Conservation (phyloP, 441 rosid genomes). For the Breynia disticha region DNA sequence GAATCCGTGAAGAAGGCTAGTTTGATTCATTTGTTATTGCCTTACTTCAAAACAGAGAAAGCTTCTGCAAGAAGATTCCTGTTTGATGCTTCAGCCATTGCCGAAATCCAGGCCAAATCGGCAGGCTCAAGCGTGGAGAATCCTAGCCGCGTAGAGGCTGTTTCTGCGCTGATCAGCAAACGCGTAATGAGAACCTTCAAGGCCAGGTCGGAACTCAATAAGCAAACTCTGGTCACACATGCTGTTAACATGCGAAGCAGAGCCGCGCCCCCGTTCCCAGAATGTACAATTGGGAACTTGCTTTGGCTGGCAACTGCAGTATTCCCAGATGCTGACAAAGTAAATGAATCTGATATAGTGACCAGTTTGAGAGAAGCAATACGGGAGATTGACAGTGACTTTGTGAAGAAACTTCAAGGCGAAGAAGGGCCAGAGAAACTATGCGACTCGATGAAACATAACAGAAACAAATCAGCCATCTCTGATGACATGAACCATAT, state of each 20-base stretch:
- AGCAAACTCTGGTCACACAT: constrained; percentile 11
- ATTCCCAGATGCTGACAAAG: constrained; percentile 7
- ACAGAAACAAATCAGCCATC: not conserved
- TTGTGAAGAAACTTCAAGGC: constrained; percentile 17
- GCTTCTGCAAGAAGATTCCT: constrained; percentile 21
- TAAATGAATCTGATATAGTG: constrained; percentile 15
- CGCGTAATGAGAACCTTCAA: constrained; percentile 10
- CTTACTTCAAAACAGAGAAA: constrained; percentile 13
- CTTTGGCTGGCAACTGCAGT: constrained; percentile 16
- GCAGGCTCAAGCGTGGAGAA: constrained; percentile 6
- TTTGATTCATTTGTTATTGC: constrained; percentile 17
- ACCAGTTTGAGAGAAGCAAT: constrained; percentile 14
- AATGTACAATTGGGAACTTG: constrained; percentile 19
- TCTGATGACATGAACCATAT: not conserved
- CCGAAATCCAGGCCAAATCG: constrained; percentile 17
- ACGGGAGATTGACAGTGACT: constrained; percentile 14
- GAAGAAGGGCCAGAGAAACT: constrained; percentile 16
- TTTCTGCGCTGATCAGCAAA: constrained; percentile 29
- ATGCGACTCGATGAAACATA: constrained; percentile 9
- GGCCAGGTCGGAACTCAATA: constrained; percentile 2
- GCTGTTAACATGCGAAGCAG: constrained; percentile 20
- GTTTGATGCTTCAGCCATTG: constrained; percentile 17
- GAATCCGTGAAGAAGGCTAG: not conserved
- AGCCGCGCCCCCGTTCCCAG: constrained; percentile 10
- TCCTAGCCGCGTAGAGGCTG: constrained; percentile 28